Conservation (phyloP, 2,329 filamentous ascomycete species). For the Boeremia exigua region DNA sequence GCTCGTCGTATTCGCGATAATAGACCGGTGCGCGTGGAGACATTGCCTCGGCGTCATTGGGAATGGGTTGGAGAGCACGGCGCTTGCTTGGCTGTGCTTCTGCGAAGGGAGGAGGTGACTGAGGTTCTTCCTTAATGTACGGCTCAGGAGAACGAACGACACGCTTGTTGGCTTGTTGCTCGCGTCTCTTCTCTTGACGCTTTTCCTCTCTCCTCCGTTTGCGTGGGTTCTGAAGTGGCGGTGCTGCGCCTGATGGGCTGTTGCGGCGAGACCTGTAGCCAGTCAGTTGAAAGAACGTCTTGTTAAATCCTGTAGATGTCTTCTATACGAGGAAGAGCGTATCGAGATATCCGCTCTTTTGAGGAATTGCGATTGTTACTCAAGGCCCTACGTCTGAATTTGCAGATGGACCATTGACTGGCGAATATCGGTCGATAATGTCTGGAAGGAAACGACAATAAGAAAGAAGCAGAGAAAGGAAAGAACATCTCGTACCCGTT, state of each 20-base stretch:
- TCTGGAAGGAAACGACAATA: constrained; percentile 4
- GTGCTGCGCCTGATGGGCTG: constrained; percentile 52
- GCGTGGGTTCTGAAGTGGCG: constrained; percentile 54
- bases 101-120: constrained; percentile 65
- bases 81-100: constrained; percentile 49
- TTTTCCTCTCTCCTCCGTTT: constrained; percentile 59
- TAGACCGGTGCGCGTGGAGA: constrained; percentile 55
- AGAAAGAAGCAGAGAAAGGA: constrained; percentile 21
- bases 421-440: too few species aligned
- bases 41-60: constrained; percentile 48
- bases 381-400: neutral
- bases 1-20: constrained; percentile 54
- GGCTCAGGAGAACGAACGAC: constrained; percentile 50
- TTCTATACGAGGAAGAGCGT: too few species aligned
- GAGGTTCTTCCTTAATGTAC: constrained; percentile 67
- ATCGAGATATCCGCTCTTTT: neutral
- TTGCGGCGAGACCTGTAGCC: constrained; percentile 43
- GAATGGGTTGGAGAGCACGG: constrained; percentile 45
- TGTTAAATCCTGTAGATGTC: neutral
- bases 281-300: neutral
- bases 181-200: constrained; percentile 42
- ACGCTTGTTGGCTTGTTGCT: constrained; percentile 46
- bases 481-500: constrained; percentile 40
- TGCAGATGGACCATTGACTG: too few species aligned
- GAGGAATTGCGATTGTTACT: neutral